Conservation (phyloP, 1,284 basidiomycete species). For the Entoloma clypeatum region DNA sequence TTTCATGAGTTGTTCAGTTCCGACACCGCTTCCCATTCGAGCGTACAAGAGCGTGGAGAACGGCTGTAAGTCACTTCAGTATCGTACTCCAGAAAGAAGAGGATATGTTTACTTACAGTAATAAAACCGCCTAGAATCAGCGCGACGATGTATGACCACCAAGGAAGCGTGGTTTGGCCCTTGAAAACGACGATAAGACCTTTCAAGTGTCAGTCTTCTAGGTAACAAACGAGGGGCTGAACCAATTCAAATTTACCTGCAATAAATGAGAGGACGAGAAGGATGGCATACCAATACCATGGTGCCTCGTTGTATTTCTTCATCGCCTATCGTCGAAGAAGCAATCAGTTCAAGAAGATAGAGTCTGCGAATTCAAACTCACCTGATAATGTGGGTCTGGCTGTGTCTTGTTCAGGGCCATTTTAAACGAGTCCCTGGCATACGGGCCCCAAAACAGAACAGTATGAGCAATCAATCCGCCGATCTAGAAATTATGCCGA, state of each 20-base stretch:
- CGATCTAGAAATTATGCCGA: constrained; percentile 38
- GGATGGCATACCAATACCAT: constrained; percentile 50
- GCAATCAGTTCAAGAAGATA: not conserved
- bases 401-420: constrained; percentile 40
- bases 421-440: constrained; percentile 47
- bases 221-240: not conserved
- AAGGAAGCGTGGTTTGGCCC: constrained; percentile 59
- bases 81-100: not conserved
- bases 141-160: constrained; percentile 56
- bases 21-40: constrained; percentile 56
- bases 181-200: constrained; percentile 55
- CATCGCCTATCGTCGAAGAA: constrained; percentile 33
- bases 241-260: constrained; percentile 35
- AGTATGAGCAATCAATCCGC: constrained; percentile 58
- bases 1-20: constrained; percentile 60
- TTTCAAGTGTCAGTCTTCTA: not conserved
- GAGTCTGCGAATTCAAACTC: not conserved
- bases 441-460: constrained; percentile 58
- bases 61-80: constrained; percentile 24
- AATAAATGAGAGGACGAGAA: constrained; percentile 49
- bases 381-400: constrained; percentile 60
- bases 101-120: constrained; percentile 25
- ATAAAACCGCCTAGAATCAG: constrained; percentile 39
- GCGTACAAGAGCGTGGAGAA: constrained; percentile 42
- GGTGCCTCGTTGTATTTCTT: constrained; percentile 51